These are phyloP conservation scores for Dicorynia guianensis DNA, from an alignment of 306 rosid genomes.

Conservation along the genomic window DNA sequence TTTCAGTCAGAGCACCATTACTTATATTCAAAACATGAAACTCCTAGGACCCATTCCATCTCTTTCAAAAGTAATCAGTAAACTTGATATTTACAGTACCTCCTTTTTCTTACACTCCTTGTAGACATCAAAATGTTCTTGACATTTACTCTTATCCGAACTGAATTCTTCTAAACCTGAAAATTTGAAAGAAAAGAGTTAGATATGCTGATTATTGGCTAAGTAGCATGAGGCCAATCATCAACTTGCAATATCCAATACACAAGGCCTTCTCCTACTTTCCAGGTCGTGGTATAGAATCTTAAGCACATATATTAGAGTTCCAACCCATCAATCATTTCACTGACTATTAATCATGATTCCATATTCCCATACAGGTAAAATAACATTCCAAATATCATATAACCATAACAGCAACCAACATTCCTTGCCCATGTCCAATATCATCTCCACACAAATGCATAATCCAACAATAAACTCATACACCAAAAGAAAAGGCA, in stretches of 20 bases:
- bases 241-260: neutral
- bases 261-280: conserved; percentile 13
- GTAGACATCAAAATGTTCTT: conserved; percentile 85
- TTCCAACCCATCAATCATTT: neutral
- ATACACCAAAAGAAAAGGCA: neutral
- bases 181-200: conserved; percentile 11
- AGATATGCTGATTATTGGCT: conserved; percentile 17
- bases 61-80: conserved; percentile 16
- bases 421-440: neutral
- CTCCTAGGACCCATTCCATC: conserved; percentile 8
- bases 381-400: conserved; percentile 10
- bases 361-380: neutral
- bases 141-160: conserved; percentile 88
- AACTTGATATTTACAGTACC: conserved; percentile 55
- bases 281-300: conserved; percentile 10
- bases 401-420: neutral
- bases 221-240: conserved; percentile 9
- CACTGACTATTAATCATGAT: neutral
- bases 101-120: conserved; percentile 97
- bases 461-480: neutral
- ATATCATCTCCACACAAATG: neutral
- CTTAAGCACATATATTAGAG: neutral
- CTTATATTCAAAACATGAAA: conserved; percentile 26
- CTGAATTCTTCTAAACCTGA: conserved; percentile 80
- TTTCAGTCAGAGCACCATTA: conserved; percentile 26